Base-by-base conservation (phyloP, 371 early-diverging fungal species). In the Zopfochytrium polystomum region DNA sequence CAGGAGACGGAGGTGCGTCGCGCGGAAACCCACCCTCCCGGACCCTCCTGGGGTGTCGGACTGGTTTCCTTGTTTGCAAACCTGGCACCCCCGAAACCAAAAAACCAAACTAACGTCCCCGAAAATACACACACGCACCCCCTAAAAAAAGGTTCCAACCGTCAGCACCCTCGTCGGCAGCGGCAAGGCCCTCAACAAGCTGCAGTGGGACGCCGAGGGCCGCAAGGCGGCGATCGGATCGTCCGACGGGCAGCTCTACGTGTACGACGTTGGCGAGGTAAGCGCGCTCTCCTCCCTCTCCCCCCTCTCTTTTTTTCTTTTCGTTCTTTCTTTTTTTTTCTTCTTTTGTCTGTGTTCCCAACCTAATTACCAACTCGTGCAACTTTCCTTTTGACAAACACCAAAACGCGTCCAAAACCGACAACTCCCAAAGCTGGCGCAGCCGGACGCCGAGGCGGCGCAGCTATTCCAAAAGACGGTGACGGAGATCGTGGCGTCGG, bases 201-300 rank as follows among this genome's bases (percentile, higher is more conserved):
- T 96, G 52, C 86, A 84, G 25, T 96, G 95, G 94, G 89, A 92
- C 67, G 88, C 87, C 71, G 86, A 90, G 35, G 97, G 95, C 15
- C 82, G 79, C 63, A 82, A 82, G 64, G 85, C 87, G 2, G 90
- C 89, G 1, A 76, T 90, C 22, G 95, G 94, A n/a, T 83, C 90
- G 23, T 85, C 85, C 32, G 95, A 95, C 73, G 96, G 95, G 0
- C 78, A 80, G 42, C 80, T 92, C n/a, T 86, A 87, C 65, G 80
- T 95, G 3, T 92, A 92, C 72, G 95, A 95, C 61, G 82, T 92
- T 59, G 94, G 93, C 56, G 91, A 91, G 80, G 88, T 90, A 80
- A 32, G 68, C 29, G 15, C n/a, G n/a, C 38, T 54, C 6, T 18
- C 38, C 7, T 38, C 23, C 3, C 20, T 4, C 4, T 20, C n/a